Evolutionary conservation across 441 rosid genomes (phyloP), one percentile per base, ranked within the genome.

Genomic region (Populus hybrid): DNA sequence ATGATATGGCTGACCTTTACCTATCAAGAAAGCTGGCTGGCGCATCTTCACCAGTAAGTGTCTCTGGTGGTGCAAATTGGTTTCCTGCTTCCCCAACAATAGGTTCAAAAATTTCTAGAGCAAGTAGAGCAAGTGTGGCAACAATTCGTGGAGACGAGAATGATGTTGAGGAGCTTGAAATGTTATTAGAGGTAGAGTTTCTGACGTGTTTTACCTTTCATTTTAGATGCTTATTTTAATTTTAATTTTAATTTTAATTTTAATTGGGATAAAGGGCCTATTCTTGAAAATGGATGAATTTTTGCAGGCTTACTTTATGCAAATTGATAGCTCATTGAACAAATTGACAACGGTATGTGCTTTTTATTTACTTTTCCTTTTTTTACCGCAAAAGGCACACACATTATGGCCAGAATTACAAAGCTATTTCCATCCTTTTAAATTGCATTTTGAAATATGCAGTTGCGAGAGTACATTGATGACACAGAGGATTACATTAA

Each of bases 111-210:
- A 92, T 94, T 82, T 92, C 99, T 12, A 87, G 93, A 82, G 99
- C 98, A 70, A 91, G 99, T 78, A 87, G 90, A 87, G 98, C 90
- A 28, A 93, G 98, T 83, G 56, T 92, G 78, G 87, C 85, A 67
- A 94, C 97, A 9, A 81, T 84, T 74, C 95, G 84, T 75, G 95
- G 91, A 26, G 95, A 94, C 29, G 99, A 96, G 83, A 89, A 94
- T 79, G 97, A 96, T 79, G 99, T 96, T 59, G 99, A 96, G 88
- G 99, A 93, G 89, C 98, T 96, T 79, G 98, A 94, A 87, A 96
- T 96, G 99, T 86, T 96, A 71, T 89, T 96, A 24, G 99, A 96
- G 98, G 99, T 78, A 74, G n/a, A 35, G 38, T 33, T 63, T 53
- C 61, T 45, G 63, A 9, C 1, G 53, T 63, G 16, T 45, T 42